Evolutionary conservation across 2,329 filamentous ascomycete genomes (phyloP).

Genomic region (Rutstroemia sp.): DNA sequence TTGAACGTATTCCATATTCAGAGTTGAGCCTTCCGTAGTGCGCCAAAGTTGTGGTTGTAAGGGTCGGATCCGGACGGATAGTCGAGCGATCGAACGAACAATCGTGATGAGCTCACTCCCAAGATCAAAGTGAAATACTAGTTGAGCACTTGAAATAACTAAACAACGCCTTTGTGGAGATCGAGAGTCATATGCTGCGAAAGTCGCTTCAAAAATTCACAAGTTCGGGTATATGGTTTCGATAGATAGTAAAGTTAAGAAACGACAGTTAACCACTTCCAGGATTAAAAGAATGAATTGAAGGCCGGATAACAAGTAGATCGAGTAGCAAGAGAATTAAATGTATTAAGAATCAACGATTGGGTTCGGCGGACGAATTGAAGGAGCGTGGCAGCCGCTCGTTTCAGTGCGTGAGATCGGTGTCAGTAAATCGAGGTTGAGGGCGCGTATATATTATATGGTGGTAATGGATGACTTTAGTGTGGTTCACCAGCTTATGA

Average conservation of each 20-base stretch:
- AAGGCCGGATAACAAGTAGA: not conserved
- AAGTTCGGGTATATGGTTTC: not conserved
- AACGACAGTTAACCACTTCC: slow-evolving; percentile 1
- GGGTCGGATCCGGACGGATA: not conserved
- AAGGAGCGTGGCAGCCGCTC: slow-evolving; percentile 5
- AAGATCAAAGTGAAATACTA: not conserved
- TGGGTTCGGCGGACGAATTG: not conserved
- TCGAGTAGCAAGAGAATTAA: not conserved
- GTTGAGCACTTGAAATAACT: not conserved
- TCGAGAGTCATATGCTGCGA: not conserved
- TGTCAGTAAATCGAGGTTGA: slow-evolving; percentile 4
- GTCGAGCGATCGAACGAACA: not conserved
- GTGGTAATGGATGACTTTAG: slow-evolving; percentile 5
- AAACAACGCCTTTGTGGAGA: not conserved
- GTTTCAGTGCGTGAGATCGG: slow-evolving; percentile 4
- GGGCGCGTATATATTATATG: slow-evolving; percentile 11
- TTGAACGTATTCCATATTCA: slow-evolving; percentile 25
- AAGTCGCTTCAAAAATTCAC: too few relatives aligned
- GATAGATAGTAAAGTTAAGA: not conserved
- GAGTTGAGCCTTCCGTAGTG: slow-evolving; percentile 8
- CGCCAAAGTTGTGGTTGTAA: not conserved
- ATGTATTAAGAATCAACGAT: not conserved
- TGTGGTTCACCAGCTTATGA: slow-evolving; percentile 2
- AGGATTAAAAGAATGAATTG: slow-evolving; percentile 13
- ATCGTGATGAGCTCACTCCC: not conserved